These are phyloP conservation scores for Samsoniella hepiali DNA, from an alignment of 2,329 filamentous ascomycete species.

Conservation along the genomic window DNA sequence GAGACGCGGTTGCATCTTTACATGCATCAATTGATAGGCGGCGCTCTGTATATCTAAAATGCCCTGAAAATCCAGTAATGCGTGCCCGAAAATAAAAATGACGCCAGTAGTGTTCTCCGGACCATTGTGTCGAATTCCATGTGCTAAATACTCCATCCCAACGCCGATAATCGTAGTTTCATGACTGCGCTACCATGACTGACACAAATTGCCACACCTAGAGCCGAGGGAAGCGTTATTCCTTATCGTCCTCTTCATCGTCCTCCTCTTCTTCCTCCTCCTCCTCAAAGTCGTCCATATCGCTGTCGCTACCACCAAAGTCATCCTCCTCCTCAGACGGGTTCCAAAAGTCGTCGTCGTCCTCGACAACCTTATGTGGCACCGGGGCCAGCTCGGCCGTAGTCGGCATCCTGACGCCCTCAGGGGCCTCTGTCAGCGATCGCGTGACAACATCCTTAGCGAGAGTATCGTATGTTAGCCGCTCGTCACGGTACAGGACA, in stretches of 20 bases:
- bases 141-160: not conserved
- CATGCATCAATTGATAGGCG: not conserved
- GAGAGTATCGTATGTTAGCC: slow-evolving; percentile 63
- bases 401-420: slow-evolving; percentile 78
- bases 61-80: slow-evolving; percentile 12
- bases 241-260: slow-evolving; percentile 50
- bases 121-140: slow-evolving; percentile 2
- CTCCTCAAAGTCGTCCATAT: slow-evolving; percentile 58
- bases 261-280: slow-evolving; percentile 57
- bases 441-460: slow-evolving; percentile 68
- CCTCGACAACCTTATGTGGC: slow-evolving; percentile 57
- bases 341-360: slow-evolving; percentile 80
- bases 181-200: not conserved
- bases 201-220: not conserved
- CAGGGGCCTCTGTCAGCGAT: slow-evolving; percentile 77
- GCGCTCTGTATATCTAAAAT: slow-evolving; percentile 16
- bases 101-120: not conserved
- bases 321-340: slow-evolving; percentile 74
- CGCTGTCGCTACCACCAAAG: slow-evolving; percentile 72
- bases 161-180: slow-evolving; percentile 1
- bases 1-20: not conserved
- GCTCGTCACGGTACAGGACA: slow-evolving; percentile 75
- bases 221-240: slow-evolving; percentile 30
- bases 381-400: slow-evolving; percentile 59
- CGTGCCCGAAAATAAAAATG: not conserved